A percentile compares a stretch with the other conserved stretches of the same genome.
These are phyloP conservation scores for Ilex paraguariensis DNA, from an alignment of 305 asterid species.

Conservation along the genomic window DNA sequence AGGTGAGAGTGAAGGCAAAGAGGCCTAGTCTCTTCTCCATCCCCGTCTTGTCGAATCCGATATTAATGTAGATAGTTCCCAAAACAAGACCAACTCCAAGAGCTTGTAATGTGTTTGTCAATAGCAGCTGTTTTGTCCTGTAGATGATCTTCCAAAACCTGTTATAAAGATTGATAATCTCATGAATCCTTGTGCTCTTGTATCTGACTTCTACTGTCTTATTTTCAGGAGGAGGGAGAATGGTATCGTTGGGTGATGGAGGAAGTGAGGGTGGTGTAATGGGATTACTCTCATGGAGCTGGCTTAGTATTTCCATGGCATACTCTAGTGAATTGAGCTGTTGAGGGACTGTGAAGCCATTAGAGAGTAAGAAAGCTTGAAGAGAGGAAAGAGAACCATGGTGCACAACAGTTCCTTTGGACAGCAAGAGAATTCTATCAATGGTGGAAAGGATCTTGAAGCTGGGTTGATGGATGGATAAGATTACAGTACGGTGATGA, in stretches of 20 bases:
- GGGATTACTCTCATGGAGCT: constrained; percentile 34
- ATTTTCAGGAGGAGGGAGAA: neutral
- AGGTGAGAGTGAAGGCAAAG: constrained; percentile 86
- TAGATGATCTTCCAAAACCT: constrained; percentile 86
- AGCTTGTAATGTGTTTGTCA: constrained; percentile 84
- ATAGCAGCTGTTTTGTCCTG: constrained; percentile 78
- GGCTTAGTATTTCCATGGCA: constrained; percentile 78
- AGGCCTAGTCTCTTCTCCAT: constrained; percentile 80
- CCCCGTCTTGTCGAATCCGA: constrained; percentile 63
- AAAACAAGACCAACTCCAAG: constrained; percentile 75
- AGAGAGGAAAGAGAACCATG: constrained; percentile 66
- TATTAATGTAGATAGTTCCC: constrained; percentile 75
- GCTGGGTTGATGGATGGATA: constrained; percentile 92
- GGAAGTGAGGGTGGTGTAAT: constrained; percentile 6
- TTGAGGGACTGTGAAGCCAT: constrained; percentile 75
- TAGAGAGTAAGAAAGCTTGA: constrained; percentile 41
- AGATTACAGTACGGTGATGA: constrained; percentile 63
- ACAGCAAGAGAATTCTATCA: constrained; percentile 57
- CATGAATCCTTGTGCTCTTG: constrained; percentile 73
- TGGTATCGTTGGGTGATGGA: constrained; percentile 8
- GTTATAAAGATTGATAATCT: constrained; percentile 40
- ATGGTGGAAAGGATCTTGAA: constrained; percentile 82
- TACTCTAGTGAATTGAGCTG: constrained; percentile 82
- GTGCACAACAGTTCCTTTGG: constrained; percentile 75
- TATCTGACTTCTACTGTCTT: constrained; percentile 27